Evolutionary conservation across 768 basidiomycete genomes (phyloP).

Genomic region (Cystofilobasidium bisporidii): DNA sequence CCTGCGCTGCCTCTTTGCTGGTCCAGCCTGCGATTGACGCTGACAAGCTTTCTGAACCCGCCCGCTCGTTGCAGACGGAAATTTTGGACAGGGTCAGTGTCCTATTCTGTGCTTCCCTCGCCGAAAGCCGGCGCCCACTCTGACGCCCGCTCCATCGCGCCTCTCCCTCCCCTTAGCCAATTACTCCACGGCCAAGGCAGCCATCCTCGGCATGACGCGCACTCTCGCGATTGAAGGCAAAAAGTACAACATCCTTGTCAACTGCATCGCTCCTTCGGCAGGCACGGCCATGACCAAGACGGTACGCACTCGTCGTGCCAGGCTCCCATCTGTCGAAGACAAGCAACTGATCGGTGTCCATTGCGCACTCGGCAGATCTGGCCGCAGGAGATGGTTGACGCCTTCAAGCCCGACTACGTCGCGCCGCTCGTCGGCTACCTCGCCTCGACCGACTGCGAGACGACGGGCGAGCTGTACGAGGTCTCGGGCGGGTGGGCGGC

Average conservation of each 20-base stretch:
- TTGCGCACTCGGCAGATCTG: constrained; percentile 30
- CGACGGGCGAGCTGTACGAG: constrained; percentile 71
- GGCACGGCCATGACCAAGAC: constrained; percentile 88
- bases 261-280: constrained; percentile 75
- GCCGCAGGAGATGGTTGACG: constrained; percentile 38
- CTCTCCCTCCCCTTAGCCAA: constrained; percentile 32
- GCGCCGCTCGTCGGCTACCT: constrained; percentile 89
- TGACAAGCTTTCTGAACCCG: too few species aligned
- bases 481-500: constrained; percentile 85
- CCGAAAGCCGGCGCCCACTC: too few species aligned
- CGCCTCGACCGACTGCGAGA: constrained; percentile 65
- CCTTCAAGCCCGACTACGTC: constrained; percentile 69
- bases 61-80: constrained; percentile 56
- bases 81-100: constrained; percentile 65
- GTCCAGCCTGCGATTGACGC: too few species aligned
- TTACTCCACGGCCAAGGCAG: constrained; percentile 90
- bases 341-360: constrained; percentile 42
- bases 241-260: constrained; percentile 82
- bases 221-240: constrained; percentile 83
- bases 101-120: neutral
- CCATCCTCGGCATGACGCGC: constrained; percentile 78
- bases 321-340: too few species aligned
- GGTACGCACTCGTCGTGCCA: constrained; percentile 45
- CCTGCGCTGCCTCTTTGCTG: neutral
- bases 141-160: neutral